Evolutionary conservation across 768 basidiomycete genomes (phyloP), one percentile per base, ranked within the genome.

Genomic region (Coprinopsis strossmayeri): DNA sequence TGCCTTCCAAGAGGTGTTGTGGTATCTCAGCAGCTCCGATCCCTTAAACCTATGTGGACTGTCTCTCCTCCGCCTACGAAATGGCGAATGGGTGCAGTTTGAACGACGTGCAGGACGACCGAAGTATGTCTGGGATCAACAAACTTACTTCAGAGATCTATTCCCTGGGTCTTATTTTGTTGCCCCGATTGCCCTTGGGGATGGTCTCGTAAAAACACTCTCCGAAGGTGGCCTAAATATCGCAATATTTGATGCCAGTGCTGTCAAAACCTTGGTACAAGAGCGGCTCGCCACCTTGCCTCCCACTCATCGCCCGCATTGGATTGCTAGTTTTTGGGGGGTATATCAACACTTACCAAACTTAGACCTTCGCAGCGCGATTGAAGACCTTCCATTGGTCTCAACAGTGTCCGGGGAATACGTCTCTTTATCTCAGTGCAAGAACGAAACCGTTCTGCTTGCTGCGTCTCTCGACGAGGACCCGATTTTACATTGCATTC

Each of bases 291-390:
- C 9, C 15, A 7, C 15, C 30, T 15, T 32, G 9, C 30, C 7
- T 7, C 23, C 35, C 28, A 7, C 27, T 20, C 10, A 17, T 23
- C 3, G 27, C 21, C 11, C 32, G 35, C 12, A 17, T 0, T 70
- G 68, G 69, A 62, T 69, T 5, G 20, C 28, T 7, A 52, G 47
- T 0, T 71, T 72, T 46, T 73, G 72, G 72, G 48, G 51, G 28
- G 32, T 49, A 34, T 58, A 21, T 15, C 10, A 20, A 7, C 3
- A 45, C 53, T 23, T 59, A 47, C 12, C 51, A 58, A 4, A 25
- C 11, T 0, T 7, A 24, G 13, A 38, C 45, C 4, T 30, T 52
- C 12, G 11, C 35, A 3, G 25, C 45, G 55, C 62, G 3, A 58
- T 67, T 10, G 44, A 49, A 1, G 37, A 45, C 5, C 69, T 66